Base-by-base conservation (phyloP, 2,329 filamentous ascomycete genomes). In the Fusarium torulosum region DNA sequence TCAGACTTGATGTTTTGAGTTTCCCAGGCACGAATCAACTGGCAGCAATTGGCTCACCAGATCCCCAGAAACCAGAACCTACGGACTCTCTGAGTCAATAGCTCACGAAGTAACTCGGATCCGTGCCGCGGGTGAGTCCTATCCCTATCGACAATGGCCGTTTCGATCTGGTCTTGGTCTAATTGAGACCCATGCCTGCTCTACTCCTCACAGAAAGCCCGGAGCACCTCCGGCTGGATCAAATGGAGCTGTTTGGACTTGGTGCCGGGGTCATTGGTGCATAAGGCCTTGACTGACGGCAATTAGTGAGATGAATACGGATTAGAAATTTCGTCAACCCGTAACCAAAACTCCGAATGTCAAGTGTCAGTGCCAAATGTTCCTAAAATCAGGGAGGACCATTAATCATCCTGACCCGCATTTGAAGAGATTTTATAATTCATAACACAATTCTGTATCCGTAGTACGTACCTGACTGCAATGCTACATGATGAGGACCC, bases 141-240 rank as follows among this genome's bases (percentile, higher is more conserved):
- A 33, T 33, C 29, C 13, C 25, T 17, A 29, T 47, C 21, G n/a
- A 44, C 11, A n/a, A 23, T 31, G 4, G 7, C 19, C 38, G n/a
- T n/a, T n/a, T n/a, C n/a, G n/a, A n/a, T n/a, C n/a, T n/a, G n/a
- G n/a, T n/a, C n/a, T n/a, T n/a, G n/a, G n/a, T n/a, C n/a, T n/a
- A n/a, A n/a, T n/a, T n/a, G n/a, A n/a, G 23, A 29, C 10, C 25
- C 2, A 53, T 53, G 25, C 8, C 19, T 38, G 33, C 23, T 40
- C 29, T 19, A n/a, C 45, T 20, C 15, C 17, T 37, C 35, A 37
- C 35, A 37, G 17, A 37, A 37, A 8, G 35, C 60, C 37, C 60
- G 60, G 59, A 63, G 40, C 15, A 51, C 33, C 59, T 63, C 59
- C 51, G 51, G 44, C 10, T 51, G 29, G 42, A 29, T 27, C 29